Evolutionary conservation across 192 early-diverging fungal species (phyloP).

Genomic region (Geranomyces michiganensis): DNA sequence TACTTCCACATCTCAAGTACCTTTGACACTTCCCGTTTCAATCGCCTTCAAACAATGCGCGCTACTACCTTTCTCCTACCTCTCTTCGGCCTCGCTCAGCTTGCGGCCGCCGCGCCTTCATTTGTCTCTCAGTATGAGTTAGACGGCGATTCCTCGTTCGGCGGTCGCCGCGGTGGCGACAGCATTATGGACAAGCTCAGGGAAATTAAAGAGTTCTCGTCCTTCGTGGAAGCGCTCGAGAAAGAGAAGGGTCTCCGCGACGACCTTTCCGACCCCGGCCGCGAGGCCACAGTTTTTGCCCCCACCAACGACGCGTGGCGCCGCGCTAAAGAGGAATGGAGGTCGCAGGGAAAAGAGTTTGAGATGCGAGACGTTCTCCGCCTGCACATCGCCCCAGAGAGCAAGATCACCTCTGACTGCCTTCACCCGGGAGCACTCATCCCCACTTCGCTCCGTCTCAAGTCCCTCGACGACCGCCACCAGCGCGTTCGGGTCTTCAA

Average conservation of each 20-base stretch:
- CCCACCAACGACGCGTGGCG: constrained; percentile 36
- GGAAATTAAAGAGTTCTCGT: constrained; percentile 18
- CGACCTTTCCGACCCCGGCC: constrained; percentile 24
- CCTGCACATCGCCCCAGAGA: constrained; percentile 40
- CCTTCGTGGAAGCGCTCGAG: constrained; percentile 34
- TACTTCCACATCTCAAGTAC: no score
- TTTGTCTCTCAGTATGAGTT: constrained; percentile 6
- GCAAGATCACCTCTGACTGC: constrained; percentile 19
- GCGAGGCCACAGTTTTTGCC: neutral
- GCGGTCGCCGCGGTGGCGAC: neutral
- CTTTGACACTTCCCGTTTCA: no score
- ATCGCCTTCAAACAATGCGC: no score
- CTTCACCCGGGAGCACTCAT: constrained; percentile 35
- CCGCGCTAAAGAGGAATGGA: neutral
- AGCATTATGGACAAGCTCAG: constrained; percentile 12
- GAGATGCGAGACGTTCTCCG: constrained; percentile 18
- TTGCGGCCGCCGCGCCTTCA: neutral
- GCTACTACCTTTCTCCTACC: no score
- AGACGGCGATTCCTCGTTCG: neutral
- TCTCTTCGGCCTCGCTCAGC: neutral
- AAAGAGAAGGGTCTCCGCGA: constrained; percentile 37
- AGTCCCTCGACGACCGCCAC: constrained; percentile 31
- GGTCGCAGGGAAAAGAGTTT: neutral
- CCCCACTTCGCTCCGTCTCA: constrained; percentile 28
- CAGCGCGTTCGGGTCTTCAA: constrained; percentile 41